Conservation (phyloP, 176 grass and related monocot genomes). For the Carex myosuroides region DNA sequence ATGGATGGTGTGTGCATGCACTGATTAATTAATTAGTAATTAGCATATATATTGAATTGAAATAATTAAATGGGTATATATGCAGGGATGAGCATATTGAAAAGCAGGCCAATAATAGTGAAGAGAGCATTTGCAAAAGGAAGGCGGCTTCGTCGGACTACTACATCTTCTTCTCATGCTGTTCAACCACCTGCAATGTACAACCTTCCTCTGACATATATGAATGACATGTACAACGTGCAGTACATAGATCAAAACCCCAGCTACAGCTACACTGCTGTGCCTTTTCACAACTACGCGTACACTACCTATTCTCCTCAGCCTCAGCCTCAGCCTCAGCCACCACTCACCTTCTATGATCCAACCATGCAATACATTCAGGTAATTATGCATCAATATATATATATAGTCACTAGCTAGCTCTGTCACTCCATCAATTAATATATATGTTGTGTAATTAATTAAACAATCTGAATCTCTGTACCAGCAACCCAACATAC, state of each 20-base stretch:
- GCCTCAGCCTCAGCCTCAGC: too few species aligned
- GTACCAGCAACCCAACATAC: neutral
- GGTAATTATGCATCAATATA: neutral
- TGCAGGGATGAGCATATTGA: slow-evolving; percentile 9
- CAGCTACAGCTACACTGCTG: neutral
- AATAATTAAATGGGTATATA: neutral
- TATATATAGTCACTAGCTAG: too few species aligned
- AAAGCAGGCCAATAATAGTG: slow-evolving; percentile 12
- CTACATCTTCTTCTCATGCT: neutral
- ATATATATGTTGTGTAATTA: neutral
- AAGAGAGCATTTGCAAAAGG: neutral
- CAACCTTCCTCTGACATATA: neutral
- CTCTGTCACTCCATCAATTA: too few species aligned
- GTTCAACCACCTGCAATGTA: neutral
- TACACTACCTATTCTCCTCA: neutral
- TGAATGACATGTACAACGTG: neutral
- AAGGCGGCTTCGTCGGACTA: neutral
- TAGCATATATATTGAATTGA: too few species aligned
- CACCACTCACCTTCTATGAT: neutral
- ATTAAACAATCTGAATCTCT: neutral
- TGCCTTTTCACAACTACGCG: neutral
- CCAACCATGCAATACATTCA: neutral
- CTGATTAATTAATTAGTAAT: too few species aligned
- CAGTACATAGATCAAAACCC: neutral
- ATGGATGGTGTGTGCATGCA: slow-evolving; percentile 30